Base-by-base conservation (phyloP, 768 basidiomycete genomes). In the Hysterangium stoloniferum region DNA sequence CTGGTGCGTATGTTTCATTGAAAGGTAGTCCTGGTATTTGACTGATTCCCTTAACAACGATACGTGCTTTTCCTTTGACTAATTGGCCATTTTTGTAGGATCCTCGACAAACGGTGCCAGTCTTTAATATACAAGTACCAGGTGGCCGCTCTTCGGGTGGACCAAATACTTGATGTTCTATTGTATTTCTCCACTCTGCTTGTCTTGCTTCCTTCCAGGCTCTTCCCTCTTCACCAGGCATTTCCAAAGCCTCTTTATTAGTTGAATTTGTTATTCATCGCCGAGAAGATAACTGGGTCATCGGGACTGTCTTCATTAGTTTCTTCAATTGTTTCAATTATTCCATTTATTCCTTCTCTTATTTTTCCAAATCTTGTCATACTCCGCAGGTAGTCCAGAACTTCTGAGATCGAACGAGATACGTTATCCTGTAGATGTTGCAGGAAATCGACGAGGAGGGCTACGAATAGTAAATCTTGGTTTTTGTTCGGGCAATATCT, bases 31-130 rank as follows among this genome's bases (percentile, higher is more conserved):
- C 20, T 8, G 38, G 38, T n/a, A n/a, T n/a, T n/a, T n/a, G n/a
- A n/a, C n/a, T n/a, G n/a, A n/a, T n/a, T n/a, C 38, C 38, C 38
- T 41, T 41, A 12, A 20, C 38, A 41, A 41, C 38, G 38, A 41
- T 41, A 41, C 38, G 20, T 11, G 22, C 20, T 34, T 34, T 34
- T 9, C 33, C 11, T 34, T 34, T 34, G 11, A 34, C 17, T 9
- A 34, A 9, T 17, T 41, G 12, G 9, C 38, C 38, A 20, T 41
- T 20, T 8, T 41, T 11, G 22, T 20, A 20, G 9, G 20, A 11
- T 9, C 12, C 22, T 12, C 38, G 38, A 17, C 9, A 17, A 9
- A 17, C 33, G 33, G 33, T 34, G 17, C 11, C 33, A n/a, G n/a
- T n/a, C n/a, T n/a, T n/a, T n/a, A n/a, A n/a, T n/a, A n/a, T n/a